Evolutionary conservation across 768 basidiomycete species (phyloP), one percentile per base, ranked within the genome.

Genomic region (Suillus occidentalis): DNA sequence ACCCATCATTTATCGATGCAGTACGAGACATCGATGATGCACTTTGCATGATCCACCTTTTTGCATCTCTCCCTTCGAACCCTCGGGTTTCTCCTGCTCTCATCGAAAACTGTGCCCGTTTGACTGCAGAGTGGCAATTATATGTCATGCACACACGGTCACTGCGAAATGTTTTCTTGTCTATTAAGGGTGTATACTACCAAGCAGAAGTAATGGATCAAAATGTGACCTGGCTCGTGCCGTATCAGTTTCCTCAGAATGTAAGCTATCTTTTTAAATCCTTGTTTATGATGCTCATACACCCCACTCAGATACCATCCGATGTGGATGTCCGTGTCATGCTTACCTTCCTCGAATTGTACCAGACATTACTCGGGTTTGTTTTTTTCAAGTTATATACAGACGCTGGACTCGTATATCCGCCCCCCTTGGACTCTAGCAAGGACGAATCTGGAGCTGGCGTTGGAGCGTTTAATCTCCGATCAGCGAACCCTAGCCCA

Each of bases 271-370:
- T 45, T 63, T 49, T 28, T 52, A 13, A 63, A 62, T 61, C 62
- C 53, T 2, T 43, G 47, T 63, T 20, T 43, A n/a, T 31, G 22
- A 22, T 45, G 40, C 67, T 66, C 63, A 66, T 65, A 58, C 67
- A 47, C 20, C 58, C 62, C 55, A 47, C 66, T 25, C 67, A 98
- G 95, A 89, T 98, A 66, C 97, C 97, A 8, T 77, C 88, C 42
- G 97, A 99, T 73, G 97, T 99, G 63, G 97, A 99, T 75, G 90
- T 97, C 73, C 91, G 97, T 50, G 97, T 99, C 59, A 95, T 99
- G 89, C 78, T 97, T 66, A 99, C 97, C 8, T 99, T 99, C 82
- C 80, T 99, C 71, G 97, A 99, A 76, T 86, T 99, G 12, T 99
- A 99, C 78, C 95, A 99, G 78, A 99, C 97, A 1, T 80, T 98